Percentiles rank a stretch among this genome's conserved stretches.
Conservation (phyloP, 306 rosid genomes). For the Fagus sylvatica region DNA sequence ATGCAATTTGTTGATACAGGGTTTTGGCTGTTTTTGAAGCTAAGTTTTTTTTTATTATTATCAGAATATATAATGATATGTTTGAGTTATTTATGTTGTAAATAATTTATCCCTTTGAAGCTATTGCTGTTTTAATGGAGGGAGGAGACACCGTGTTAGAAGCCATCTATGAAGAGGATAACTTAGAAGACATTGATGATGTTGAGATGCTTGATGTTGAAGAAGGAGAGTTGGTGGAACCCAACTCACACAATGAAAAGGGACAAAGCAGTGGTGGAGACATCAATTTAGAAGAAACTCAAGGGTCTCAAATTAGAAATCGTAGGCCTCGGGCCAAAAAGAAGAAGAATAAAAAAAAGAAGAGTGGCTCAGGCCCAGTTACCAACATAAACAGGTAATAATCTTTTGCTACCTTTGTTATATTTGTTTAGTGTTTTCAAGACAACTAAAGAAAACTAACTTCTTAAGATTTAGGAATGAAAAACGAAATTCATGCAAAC, state of each 20-base stretch:
- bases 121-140: constrained; percentile 44
- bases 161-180: constrained; percentile 54
- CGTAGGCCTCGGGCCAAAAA: constrained; percentile 51
- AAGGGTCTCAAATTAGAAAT: constrained; percentile 38
- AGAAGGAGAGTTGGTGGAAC: constrained; percentile 78
- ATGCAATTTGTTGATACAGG: too few species aligned
- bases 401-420: neutral
- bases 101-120: neutral
- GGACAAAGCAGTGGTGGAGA: constrained; percentile 35
- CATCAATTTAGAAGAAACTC: constrained; percentile 17
- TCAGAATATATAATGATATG: neutral
- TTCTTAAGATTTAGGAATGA: too few species aligned
- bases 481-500: too few species aligned
- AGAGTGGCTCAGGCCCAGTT: constrained; percentile 31
- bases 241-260: constrained; percentile 17
- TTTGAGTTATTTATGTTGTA: neutral
- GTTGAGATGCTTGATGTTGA: constrained; percentile 88
- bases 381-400: constrained; percentile 61
- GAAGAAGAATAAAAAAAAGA: constrained; percentile 64
- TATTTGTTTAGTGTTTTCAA: neutral
- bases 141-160: constrained; percentile 63
- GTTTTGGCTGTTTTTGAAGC: neutral
- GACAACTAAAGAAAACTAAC: neutral
- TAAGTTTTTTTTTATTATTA: too few species aligned
- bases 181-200: constrained; percentile 41